Evolutionary conservation across 2,329 filamentous ascomycete genomes (phyloP).

Genomic region (Ramularia collo-cygni): DNA sequence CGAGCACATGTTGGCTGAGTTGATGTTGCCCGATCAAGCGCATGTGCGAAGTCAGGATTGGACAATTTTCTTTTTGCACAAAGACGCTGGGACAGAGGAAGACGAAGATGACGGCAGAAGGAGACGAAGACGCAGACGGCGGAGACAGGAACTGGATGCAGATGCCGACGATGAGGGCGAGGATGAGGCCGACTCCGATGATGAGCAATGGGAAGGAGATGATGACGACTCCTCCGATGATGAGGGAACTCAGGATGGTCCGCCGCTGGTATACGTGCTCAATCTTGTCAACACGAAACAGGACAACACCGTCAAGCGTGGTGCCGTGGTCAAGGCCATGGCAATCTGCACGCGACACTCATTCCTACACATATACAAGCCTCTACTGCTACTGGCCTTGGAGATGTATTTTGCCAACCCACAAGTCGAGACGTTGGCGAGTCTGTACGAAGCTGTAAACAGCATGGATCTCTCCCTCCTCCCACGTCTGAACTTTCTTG

Average conservation of each 20-base stretch:
- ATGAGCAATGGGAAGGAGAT: constrained; percentile 46
- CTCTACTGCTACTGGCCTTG: constrained; percentile 78
- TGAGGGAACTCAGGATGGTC: constrained; percentile 61
- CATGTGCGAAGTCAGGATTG: constrained; percentile 94
- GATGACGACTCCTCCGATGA: constrained; percentile 43
- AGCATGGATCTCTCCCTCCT: constrained; percentile 93
- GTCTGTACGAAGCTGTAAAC: constrained; percentile 88
- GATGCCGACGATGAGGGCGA: constrained; percentile 44
- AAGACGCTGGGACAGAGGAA: constrained; percentile 81
- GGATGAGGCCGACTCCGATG: constrained; percentile 44
- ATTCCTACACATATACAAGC: constrained; percentile 98
- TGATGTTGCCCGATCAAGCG: constrained; percentile 96
- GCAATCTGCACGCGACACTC: constrained; percentile 96
- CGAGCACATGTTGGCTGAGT: constrained; percentile 94
- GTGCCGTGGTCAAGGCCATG: constrained; percentile 95
- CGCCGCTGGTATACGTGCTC: constrained; percentile 90
- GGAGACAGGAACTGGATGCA: constrained; percentile 43
- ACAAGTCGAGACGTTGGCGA: constrained; percentile 75
- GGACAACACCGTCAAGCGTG: constrained; percentile 84
- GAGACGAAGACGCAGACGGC: constrained; percentile 36
- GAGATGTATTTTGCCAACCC: constrained; percentile 97
- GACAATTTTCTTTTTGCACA: constrained; percentile 98
- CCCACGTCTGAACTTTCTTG: constrained; percentile 75
- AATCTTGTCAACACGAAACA: constrained; percentile 98
- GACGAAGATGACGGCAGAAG: constrained; percentile 57